Percentiles rank a stretch among this genome's conserved stretches.
phyloP scores from a whole-genome alignment of 345 rosid species.

The Lepidium sativum region DNA sequence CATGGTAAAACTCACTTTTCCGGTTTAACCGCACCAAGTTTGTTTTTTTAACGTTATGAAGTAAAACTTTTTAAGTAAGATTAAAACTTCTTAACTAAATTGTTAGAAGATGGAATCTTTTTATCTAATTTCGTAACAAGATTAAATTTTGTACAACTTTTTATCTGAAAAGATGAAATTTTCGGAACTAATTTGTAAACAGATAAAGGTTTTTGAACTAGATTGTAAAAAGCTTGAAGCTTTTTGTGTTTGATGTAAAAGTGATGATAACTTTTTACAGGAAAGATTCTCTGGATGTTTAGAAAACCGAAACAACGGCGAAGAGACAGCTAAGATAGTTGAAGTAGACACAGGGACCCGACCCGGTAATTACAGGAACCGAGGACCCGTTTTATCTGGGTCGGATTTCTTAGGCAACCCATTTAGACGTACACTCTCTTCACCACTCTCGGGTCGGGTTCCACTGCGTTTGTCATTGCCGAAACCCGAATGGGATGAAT shows the following conservation, averaged over 20 bases:
- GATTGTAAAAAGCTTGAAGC: background rate
- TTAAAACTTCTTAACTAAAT: too few relatives aligned
- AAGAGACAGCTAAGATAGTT: conserved; percentile 68
- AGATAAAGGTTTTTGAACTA: background rate
- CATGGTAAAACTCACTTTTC: conserved; percentile 26
- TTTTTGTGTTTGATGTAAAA: background rate
- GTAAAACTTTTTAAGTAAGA: too few relatives aligned
- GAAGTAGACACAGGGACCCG: conserved; percentile 59
- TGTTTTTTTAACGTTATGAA: too few relatives aligned
- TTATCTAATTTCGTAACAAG: background rate
- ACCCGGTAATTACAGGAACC: conserved; percentile 48
- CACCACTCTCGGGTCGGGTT: conserved; percentile 26
- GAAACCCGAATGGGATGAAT: conserved; percentile 38
- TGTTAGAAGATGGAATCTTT: background rate
- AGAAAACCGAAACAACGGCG: conserved; percentile 34
- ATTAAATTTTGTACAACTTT: background rate
- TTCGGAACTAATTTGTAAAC: background rate
- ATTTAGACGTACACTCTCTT: conserved; percentile 25
- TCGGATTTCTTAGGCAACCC: conserved; percentile 46
- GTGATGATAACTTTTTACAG: conserved; percentile 34
- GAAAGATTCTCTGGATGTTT: conserved; percentile 55
- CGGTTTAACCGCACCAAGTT: background rate
- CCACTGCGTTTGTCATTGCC: conserved; percentile 26
- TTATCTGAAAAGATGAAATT: background rate
- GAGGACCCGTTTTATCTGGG: conserved; percentile 32